Evolutionary conservation across 208 protist genomes (phyloP).

Genomic region (Crithidia mellificae): DNA sequence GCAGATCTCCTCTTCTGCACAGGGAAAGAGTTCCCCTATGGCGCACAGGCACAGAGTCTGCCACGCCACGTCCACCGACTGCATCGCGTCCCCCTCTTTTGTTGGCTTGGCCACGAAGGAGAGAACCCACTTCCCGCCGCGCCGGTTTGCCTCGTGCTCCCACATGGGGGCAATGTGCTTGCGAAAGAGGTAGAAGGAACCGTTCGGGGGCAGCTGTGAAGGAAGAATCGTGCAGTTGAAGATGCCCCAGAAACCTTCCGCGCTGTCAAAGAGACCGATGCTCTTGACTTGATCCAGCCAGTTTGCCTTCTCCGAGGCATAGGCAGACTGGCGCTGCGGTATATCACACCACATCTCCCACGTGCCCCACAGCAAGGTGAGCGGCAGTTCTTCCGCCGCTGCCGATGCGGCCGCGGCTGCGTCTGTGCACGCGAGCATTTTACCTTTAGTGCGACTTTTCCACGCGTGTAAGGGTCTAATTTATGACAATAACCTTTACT

Average conservation of each 20-base stretch:
- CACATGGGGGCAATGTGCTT: conserved; percentile 91
- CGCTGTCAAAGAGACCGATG: conserved; percentile 88
- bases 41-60: conserved; percentile 69
- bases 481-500: too few species aligned
- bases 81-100: conserved; percentile 19
- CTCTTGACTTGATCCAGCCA: conserved; percentile 85
- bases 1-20: conserved; percentile 85
- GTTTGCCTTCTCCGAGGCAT: conserved; percentile 33
- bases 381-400: conserved; percentile 29
- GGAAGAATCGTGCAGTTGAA: conserved; percentile 72
- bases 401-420: conserved; percentile 6
- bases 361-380: conserved; percentile 87
- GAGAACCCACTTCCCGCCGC: conserved; percentile 86
- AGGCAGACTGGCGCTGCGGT: conserved; percentile 18
- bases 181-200: conserved; percentile 88
- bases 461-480: too few species aligned
- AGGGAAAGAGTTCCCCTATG: conserved; percentile 83
- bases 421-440: conserved; percentile 19
- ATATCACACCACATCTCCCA: conserved; percentile 92
- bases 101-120: conserved; percentile 41
- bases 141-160: conserved; percentile 90
- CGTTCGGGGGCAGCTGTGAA: conserved; percentile 69
- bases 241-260: conserved; percentile 87
- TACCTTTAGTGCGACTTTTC: too few species aligned
- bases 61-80: conserved; percentile 78